Conservation (phyloP, 2,329 filamentous ascomycete species). For the Parastagonospora nodorum region DNA sequence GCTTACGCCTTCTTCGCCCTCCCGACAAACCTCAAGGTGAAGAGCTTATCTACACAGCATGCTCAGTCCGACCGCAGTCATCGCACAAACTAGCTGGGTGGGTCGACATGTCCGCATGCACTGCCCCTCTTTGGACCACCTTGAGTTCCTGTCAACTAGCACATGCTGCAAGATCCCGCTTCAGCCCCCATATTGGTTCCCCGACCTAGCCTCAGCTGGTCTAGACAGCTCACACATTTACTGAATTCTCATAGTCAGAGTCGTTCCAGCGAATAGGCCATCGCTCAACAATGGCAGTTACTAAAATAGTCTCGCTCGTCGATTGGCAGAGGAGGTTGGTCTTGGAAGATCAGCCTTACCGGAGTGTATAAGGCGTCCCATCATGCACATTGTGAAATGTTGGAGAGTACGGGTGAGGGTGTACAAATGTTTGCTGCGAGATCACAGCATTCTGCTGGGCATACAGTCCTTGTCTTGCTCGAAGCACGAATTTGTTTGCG, state of each 20-base stretch:
- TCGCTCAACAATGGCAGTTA: conserved; percentile 3
- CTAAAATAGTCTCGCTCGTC: conserved; percentile 9
- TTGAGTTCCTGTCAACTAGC: background rate
- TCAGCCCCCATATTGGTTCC: conserved; percentile 14
- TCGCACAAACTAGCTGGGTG: too few species aligned
- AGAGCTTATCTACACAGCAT: too few species aligned
- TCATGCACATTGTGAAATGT: background rate
- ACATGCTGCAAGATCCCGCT: background rate
- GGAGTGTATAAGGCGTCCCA: background rate
- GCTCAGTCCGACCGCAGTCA: too few species aligned
- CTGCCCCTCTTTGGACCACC: background rate
- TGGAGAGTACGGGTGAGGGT: background rate
- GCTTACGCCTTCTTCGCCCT: too few species aligned
- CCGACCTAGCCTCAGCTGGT: conserved; percentile 8
- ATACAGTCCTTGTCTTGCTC: too few species aligned
- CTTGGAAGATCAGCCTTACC: conserved; percentile 8
- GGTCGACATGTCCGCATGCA: too few species aligned
- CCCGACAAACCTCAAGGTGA: too few species aligned
- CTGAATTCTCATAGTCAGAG: conserved; percentile 4
- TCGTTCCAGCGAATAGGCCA: conserved; percentile 3
- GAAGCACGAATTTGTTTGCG: too few species aligned
- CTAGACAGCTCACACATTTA: conserved; percentile 5
- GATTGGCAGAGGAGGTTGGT: background rate
- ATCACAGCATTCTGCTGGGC: too few species aligned
- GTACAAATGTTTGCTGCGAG: too few species aligned